Evolutionary conservation across 202 grass and related monocot species (phyloP).

Genomic region (Digitaria exilis): DNA sequence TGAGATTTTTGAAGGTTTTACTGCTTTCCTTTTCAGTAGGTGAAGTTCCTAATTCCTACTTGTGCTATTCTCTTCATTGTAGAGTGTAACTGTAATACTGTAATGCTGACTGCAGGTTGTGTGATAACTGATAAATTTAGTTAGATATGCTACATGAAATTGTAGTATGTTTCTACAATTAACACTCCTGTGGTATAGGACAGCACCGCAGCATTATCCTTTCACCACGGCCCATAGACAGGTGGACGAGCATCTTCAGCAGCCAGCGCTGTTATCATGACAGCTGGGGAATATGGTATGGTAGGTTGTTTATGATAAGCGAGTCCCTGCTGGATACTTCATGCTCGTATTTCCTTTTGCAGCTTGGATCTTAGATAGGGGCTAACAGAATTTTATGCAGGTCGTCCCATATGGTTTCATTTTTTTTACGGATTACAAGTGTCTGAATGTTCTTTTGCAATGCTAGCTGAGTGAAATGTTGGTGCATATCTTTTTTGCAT

Average conservation of each 20-base stretch:
- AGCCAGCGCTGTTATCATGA: slow-evolving; percentile 39
- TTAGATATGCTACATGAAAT: slow-evolving; percentile 31
- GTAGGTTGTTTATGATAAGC: slow-evolving; percentile 51
- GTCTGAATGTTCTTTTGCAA: slow-evolving; percentile 1
- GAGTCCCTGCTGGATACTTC: slow-evolving; percentile 40
- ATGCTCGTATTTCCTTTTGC: slow-evolving; percentile 36
- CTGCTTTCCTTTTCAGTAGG: slow-evolving; percentile 26
- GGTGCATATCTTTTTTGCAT: neutral
- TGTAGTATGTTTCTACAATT: slow-evolving; percentile 47
- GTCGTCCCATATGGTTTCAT: neutral
- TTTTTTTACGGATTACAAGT: slow-evolving; percentile 20
- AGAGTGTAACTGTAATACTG: slow-evolving; percentile 8
- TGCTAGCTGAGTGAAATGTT: slow-evolving; percentile 3
- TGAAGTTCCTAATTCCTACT: slow-evolving; percentile 29
- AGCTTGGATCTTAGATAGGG: slow-evolving; percentile 18
- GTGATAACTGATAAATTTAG: slow-evolving; percentile 20
- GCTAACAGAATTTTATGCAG: slow-evolving; percentile 44
- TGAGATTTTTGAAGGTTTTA: slow-evolving; percentile 33
- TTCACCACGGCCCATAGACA: slow-evolving; percentile 52
- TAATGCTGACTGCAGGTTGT: slow-evolving; percentile 25
- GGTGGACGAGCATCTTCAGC: slow-evolving; percentile 47
- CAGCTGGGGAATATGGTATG: slow-evolving; percentile 65
- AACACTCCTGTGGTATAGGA: slow-evolving; percentile 57
- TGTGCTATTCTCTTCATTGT: slow-evolving; percentile 12
- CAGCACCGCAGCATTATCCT: slow-evolving; percentile 38